A percentile compares a stretch with the other conserved stretches of the same genome.
These are phyloP conservation scores for Avena eriantha DNA, from an alignment of 176 grass and related monocot species.

Conservation along the genomic window DNA sequence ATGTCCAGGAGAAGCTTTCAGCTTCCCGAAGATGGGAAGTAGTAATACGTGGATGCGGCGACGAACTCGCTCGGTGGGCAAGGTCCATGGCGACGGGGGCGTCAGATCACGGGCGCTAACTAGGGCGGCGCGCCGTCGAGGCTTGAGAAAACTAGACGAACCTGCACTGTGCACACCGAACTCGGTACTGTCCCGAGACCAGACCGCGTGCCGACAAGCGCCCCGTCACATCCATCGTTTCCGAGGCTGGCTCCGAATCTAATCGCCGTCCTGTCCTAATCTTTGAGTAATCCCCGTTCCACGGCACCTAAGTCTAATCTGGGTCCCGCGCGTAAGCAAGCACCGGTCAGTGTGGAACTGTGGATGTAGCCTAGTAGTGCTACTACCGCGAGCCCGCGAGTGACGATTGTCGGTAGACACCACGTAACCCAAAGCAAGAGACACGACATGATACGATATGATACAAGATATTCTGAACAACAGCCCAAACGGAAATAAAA, in stretches of 20 bases:
- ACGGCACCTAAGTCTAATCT: neutral
- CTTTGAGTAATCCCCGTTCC: constrained; percentile 12
- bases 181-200: constrained; percentile 39
- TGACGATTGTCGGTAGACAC: no score
- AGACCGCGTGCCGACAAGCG: constrained; percentile 50
- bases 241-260: neutral
- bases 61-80: neutral
- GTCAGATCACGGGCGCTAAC: neutral
- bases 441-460: no score
- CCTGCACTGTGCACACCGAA: constrained; percentile 33
- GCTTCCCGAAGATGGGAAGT: no score
- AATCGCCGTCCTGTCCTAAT: neutral
- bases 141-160: neutral
- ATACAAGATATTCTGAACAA: no score
- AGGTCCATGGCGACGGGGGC: constrained; percentile 5
- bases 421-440: no score
- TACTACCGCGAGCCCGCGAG: no score
- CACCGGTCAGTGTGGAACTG: no score
- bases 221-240: constrained; percentile 8
- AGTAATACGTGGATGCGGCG: neutral
- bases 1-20: neutral
- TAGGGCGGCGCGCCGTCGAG: neutral
- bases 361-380: no score
- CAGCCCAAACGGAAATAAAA: no score
- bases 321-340: neutral